These are phyloP conservation scores for Lithohypha guttulata DNA, from an alignment of 2,329 filamentous ascomycete species.

Conservation along the genomic window DNA sequence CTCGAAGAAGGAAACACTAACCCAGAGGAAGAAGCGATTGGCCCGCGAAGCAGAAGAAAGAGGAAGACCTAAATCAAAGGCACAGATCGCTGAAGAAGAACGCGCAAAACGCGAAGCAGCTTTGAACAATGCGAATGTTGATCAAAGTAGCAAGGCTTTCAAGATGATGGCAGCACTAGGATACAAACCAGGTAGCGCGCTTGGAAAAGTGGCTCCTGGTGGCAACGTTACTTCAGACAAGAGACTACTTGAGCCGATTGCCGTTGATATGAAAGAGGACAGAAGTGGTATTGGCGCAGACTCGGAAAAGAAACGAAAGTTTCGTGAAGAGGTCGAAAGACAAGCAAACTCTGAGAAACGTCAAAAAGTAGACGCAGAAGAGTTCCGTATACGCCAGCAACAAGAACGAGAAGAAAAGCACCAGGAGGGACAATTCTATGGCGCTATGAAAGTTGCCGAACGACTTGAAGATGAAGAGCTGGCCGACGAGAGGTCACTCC, in stretches of 20 bases:
- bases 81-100: conserved; percentile 66
- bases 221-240: conserved; percentile 23
- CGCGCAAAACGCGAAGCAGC: conserved; percentile 62
- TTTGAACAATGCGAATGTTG: conserved; percentile 62
- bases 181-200: conserved; percentile 62
- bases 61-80: conserved; percentile 62
- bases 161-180: conserved; percentile 97
- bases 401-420: conserved; percentile 59
- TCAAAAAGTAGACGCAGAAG: conserved; percentile 53
- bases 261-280: conserved; percentile 65
- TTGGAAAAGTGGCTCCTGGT: conserved; percentile 53
- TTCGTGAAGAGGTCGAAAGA: conserved; percentile 50
- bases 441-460: conserved; percentile 75
- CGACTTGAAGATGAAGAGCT: conserved; percentile 46
- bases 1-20: conserved; percentile 48
- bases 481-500: neutral
- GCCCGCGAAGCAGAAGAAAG: conserved; percentile 54
- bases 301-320: conserved; percentile 68
- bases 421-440: conserved; percentile 58
- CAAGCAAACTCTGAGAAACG: conserved; percentile 45
- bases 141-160: conserved; percentile 64
- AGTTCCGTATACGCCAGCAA: conserved; percentile 62
- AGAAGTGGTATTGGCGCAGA: conserved; percentile 76
- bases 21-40: conserved; percentile 47
- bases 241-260: conserved; percentile 59